These are phyloP conservation scores for Psidium friedrichsthalianum DNA, from an alignment of 345 rosid genomes.

Conservation along the genomic window DNA sequence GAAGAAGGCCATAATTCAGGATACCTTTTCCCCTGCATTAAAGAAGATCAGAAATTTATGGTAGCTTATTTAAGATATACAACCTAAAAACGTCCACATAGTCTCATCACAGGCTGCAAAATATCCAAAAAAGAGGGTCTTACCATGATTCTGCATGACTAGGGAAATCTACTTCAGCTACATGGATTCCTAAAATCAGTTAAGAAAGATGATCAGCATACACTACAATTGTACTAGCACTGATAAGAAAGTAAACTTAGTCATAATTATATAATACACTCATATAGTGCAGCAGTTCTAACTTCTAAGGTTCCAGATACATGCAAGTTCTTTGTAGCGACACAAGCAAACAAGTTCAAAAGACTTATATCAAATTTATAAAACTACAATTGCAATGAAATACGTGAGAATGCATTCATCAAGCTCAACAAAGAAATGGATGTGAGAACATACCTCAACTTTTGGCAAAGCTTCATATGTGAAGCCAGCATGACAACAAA, in stretches of 20 bases:
- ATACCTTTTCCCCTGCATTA: conserved; percentile 74
- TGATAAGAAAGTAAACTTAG: not conserved
- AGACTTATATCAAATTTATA: not conserved
- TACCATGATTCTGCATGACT: conserved; percentile 99
- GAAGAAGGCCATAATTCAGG: conserved; percentile 92
- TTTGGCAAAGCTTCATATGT: conserved; percentile 66
- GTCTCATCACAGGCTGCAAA: not conserved
- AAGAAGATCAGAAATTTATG: conserved; percentile 10
- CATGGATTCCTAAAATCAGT: conserved; percentile 62
- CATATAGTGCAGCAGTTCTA: not conserved
- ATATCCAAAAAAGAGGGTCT: not conserved
- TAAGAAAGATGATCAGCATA: not conserved
- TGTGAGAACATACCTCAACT: conserved; percentile 55
- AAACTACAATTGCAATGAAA: not conserved
- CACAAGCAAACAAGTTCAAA: not conserved
- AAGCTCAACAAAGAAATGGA: not conserved
- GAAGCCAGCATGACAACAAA: conserved; percentile 16
- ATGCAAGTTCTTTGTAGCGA: not conserved
- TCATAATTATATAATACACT: not conserved
- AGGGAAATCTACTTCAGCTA: conserved; percentile 90
- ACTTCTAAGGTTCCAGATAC: not conserved
- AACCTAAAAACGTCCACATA: not conserved
- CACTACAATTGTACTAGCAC: not conserved
- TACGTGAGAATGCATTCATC: not conserved
- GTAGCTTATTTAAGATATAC: not conserved